Conservation (phyloP, 129 eudicot species). For the Gnaphalium uliginosum region DNA sequence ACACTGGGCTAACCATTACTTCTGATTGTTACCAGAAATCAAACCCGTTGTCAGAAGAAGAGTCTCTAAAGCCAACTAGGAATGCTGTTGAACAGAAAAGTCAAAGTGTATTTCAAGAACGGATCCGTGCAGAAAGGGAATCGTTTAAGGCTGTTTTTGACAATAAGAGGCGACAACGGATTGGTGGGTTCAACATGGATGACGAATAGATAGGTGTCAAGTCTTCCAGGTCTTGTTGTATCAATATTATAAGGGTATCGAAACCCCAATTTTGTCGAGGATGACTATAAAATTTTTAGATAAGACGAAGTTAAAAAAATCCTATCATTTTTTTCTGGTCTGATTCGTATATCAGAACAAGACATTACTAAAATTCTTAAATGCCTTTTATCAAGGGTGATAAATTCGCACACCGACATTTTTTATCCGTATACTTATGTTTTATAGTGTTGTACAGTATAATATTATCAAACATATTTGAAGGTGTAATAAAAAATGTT, state of each 20-base stretch:
- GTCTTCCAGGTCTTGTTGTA: constrained; percentile 9
- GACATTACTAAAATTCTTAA: too few relatives aligned
- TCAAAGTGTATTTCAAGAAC: constrained; percentile 69
- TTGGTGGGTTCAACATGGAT: constrained; percentile 54
- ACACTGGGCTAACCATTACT: neutral
- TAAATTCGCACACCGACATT: too few relatives aligned
- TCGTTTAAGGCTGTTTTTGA: constrained; percentile 91
- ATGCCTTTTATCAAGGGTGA: too few relatives aligned
- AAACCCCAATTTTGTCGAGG: neutral
- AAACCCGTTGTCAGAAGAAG: constrained; percentile 77
- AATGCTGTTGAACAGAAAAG: constrained; percentile 42
- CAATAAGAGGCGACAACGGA: constrained; percentile 65
- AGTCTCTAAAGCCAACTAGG: constrained; percentile 27
- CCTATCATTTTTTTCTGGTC: too few relatives aligned
- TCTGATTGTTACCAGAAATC: constrained; percentile 57
- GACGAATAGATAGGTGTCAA: constrained; percentile 38
- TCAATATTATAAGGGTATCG: neutral
- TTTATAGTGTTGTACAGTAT: too few relatives aligned
- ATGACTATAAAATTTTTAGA: constrained; percentile 20
- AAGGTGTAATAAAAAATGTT: too few relatives aligned
- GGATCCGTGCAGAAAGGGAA: constrained; percentile 78
- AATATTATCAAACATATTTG: too few relatives aligned
- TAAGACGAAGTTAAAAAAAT: neutral
- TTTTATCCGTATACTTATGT: too few relatives aligned
- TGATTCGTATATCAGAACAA: too few relatives aligned